These are phyloP conservation scores for Phytophthora quininea DNA, from an alignment of 352 stramenopile genomes.

Conservation along the genomic window DNA sequence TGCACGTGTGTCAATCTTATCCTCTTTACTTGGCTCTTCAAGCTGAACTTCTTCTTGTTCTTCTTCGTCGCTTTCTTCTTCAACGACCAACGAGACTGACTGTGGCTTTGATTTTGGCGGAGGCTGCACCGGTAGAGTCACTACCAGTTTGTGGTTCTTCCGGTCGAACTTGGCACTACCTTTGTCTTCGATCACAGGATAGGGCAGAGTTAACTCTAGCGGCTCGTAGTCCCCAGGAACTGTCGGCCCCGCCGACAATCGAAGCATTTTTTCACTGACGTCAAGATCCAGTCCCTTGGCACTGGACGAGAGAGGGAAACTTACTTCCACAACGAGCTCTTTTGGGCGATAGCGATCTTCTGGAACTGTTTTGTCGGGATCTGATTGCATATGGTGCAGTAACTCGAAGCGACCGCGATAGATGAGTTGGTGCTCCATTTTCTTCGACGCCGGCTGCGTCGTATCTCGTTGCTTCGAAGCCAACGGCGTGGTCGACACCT, in stretches of 20 bases:
- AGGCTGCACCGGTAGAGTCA: constrained; percentile 83
- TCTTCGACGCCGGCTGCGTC: constrained; percentile 17
- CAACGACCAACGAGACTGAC: constrained; percentile 37
- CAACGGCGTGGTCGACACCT: constrained; percentile 24
- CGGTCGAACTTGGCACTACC: constrained; percentile 88
- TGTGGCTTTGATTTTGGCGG: constrained; percentile 37
- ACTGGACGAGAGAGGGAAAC: constrained; percentile 54
- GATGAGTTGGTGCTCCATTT: constrained; percentile 68
- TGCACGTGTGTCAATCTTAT: background rate
- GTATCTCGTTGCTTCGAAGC: constrained; percentile 3
- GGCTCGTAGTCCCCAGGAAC: constrained; percentile 47
- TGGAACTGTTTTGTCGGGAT: constrained; percentile 36
- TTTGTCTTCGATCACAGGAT: constrained; percentile 77
- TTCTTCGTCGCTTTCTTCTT: constrained; percentile 43
- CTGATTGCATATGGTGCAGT: constrained; percentile 75
- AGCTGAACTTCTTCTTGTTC: constrained; percentile 17
- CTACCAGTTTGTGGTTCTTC: constrained; percentile 64
- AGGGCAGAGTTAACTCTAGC: constrained; percentile 70
- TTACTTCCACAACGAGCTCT: constrained; percentile 72
- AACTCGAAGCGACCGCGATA: constrained; percentile 77
- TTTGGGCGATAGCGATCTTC: constrained; percentile 50
- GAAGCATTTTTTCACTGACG: constrained; percentile 64
- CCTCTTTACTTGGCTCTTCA: background rate
- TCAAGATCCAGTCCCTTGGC: constrained; percentile 71
- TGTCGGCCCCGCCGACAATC: constrained; percentile 29